Conservation (phyloP, 345 rosid species). For the Boechera stricta region DNA sequence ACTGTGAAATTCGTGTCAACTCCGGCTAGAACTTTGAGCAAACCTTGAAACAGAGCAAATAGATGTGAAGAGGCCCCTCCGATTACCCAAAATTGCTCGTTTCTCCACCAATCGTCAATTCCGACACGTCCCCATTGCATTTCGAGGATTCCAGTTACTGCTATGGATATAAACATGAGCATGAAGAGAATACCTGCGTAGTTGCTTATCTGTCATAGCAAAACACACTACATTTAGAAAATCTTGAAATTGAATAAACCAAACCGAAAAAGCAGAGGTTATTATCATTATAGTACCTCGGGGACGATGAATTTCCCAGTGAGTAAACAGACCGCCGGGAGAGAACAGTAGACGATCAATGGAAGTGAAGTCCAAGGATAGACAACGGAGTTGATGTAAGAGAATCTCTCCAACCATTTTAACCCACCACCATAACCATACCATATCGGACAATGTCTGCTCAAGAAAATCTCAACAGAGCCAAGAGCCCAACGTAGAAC, state of each 20-base stretch:
- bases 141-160: slow-evolving; percentile 90
- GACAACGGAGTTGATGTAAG: slow-evolving; percentile 92
- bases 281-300: slow-evolving; percentile 56
- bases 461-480: slow-evolving; percentile 94
- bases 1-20: slow-evolving; percentile 88
- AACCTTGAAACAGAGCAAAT: slow-evolving; percentile 88
- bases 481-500: slow-evolving; percentile 99
- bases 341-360: slow-evolving; percentile 82
- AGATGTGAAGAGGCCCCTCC: slow-evolving; percentile 92
- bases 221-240: not conserved
- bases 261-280: not conserved
- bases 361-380: slow-evolving; percentile 96
- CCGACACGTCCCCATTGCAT: slow-evolving; percentile 99
- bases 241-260: not conserved
- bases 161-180: slow-evolving; percentile 86
- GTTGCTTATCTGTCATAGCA: slow-evolving; percentile 80
- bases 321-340: slow-evolving; percentile 93
- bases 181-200: slow-evolving; percentile 83
- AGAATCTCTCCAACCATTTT: slow-evolving; percentile 92
- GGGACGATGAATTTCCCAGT: slow-evolving; percentile 97
- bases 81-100: slow-evolving; percentile 96
- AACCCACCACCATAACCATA: slow-evolving; percentile 97
- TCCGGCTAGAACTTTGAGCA: slow-evolving; percentile 89
- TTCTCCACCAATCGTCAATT: slow-evolving; percentile 96
- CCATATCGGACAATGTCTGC: slow-evolving; percentile 98